Percentiles rank a stretch among this genome's conserved stretches.
Evolutionary conservation across 129 eudicot species (phyloP).

Genomic region (Silybum marianum): DNA sequence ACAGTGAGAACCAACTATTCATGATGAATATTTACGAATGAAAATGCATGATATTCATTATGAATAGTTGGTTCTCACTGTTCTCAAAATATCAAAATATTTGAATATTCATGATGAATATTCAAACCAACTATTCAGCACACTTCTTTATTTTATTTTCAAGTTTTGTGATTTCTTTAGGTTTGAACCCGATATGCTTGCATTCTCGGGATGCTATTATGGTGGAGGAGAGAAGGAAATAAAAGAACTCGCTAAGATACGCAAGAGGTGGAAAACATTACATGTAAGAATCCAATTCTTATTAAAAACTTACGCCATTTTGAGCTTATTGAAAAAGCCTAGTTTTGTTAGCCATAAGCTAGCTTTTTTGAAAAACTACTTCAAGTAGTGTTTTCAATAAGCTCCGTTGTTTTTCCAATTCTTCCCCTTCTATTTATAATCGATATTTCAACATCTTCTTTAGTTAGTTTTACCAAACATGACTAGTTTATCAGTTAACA

Average conservation of each 20-base stretch:
- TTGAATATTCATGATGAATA: too few species aligned
- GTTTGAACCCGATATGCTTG: conserved; percentile 97
- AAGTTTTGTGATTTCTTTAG: conserved; percentile 33
- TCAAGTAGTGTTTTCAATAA: too few species aligned
- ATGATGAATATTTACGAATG: neutral
- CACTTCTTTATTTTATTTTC: conserved; percentile 2
- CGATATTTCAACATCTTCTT: too few species aligned
- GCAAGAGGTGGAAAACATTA: conserved; percentile 88
- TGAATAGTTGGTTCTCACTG: neutral
- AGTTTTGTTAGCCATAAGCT: neutral
- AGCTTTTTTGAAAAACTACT: neutral
- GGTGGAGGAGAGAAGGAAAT: conserved; percentile 94
- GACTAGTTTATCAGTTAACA: neutral
- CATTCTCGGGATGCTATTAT: conserved; percentile 92
- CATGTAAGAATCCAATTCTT: conserved; percentile 52
- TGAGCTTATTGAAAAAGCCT: neutral
- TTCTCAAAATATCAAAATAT: neutral
- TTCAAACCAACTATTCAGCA: too few species aligned
- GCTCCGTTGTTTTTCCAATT: too few species aligned
- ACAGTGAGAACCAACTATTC: neutral
- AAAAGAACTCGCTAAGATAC: conserved; percentile 62
- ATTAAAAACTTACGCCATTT: neutral
- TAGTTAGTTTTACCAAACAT: neutral
- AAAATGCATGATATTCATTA: neutral
- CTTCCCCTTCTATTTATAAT: too few species aligned